Conservation (phyloP, 495 filamentous ascomycete genomes). For the Talaromyces stipitatus region DNA sequence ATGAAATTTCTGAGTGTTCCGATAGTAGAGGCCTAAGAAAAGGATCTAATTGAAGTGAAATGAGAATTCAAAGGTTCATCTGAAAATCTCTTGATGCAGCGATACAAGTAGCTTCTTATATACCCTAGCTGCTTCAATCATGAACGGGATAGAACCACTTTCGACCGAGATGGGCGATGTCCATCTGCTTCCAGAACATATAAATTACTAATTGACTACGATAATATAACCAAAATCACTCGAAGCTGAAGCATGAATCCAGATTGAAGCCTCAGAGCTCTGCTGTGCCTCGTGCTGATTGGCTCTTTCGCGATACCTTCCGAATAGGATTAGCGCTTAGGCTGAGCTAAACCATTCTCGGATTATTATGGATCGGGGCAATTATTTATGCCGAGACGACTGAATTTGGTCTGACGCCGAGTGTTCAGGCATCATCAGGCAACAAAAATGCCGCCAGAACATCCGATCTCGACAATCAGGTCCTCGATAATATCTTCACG, state of each 20-base stretch:
- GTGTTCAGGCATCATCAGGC: background rate
- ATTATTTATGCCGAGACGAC: background rate
- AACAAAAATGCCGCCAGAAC: background rate
- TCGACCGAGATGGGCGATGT: no score
- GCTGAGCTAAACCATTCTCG: background rate
- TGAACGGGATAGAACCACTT: no score
- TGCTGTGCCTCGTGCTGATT: background rate
- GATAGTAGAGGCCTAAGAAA: no score
- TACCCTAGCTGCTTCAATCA: no score
- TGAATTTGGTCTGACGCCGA: background rate
- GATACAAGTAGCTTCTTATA: no score
- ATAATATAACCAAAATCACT: background rate
- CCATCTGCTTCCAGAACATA: no score
- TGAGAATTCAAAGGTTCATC: no score
- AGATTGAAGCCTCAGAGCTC: background rate
- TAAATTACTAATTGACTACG: background rate
- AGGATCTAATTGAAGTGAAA: no score
- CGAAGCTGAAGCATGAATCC: background rate
- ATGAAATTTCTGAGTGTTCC: no score
- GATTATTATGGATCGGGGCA: background rate
- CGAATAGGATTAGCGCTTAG: background rate
- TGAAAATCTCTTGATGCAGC: no score
- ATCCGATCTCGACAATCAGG: no score
- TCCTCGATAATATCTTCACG: no score
- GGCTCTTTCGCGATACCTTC: conserved; percentile 6